A percentile compares a stretch with the other conserved stretches of the same genome.
phyloP scores from a whole-genome alignment of 495 filamentous ascomycete genomes.

The Xylaria palmicola region DNA sequence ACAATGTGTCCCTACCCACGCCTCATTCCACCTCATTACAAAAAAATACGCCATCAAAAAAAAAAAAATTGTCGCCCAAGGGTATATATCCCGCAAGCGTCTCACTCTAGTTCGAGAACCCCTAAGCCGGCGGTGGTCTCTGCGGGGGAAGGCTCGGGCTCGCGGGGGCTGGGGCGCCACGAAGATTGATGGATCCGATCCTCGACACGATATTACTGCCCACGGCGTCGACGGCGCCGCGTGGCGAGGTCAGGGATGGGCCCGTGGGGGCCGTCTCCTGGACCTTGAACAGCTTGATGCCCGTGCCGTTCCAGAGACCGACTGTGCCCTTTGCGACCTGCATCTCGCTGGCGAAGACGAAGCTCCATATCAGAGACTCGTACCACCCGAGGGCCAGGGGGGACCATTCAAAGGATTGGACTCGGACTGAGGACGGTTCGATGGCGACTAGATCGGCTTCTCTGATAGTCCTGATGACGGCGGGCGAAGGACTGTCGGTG shows the following conservation, averaged over 20 bases:
- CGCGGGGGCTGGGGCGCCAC: constrained; percentile 29
- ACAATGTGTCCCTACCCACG: not conserved
- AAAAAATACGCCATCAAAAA: too few relatives aligned
- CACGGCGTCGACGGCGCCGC: constrained; percentile 93
- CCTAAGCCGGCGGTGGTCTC: constrained; percentile 15
- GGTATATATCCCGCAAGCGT: too few relatives aligned
- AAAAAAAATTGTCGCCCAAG: too few relatives aligned
- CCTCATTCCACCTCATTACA: not conserved
- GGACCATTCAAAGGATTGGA: constrained; percentile 96
- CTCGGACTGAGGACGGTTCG: constrained; percentile 71
- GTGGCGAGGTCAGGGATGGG: constrained; percentile 76
- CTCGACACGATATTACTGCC: constrained; percentile 87
- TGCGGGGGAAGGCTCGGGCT: constrained; percentile 24
- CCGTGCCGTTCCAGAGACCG: constrained; percentile 94
- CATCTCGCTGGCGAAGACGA: constrained; percentile 89
- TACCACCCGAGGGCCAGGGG: constrained; percentile 93
- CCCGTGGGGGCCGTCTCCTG: constrained; percentile 79
- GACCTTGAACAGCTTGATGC: constrained; percentile 83
- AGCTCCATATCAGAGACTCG: constrained; percentile 91
- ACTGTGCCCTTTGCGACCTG: constrained; percentile 81
- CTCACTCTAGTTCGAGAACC: not conserved
- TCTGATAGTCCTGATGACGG: constrained; percentile 38
- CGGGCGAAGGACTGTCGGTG: constrained; percentile 34
- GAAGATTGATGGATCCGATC: constrained; percentile 72
- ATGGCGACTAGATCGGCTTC: constrained; percentile 55